Base-by-base conservation (phyloP, 2,329 filamentous ascomycete genomes). In the Ascomycota sp. region DNA sequence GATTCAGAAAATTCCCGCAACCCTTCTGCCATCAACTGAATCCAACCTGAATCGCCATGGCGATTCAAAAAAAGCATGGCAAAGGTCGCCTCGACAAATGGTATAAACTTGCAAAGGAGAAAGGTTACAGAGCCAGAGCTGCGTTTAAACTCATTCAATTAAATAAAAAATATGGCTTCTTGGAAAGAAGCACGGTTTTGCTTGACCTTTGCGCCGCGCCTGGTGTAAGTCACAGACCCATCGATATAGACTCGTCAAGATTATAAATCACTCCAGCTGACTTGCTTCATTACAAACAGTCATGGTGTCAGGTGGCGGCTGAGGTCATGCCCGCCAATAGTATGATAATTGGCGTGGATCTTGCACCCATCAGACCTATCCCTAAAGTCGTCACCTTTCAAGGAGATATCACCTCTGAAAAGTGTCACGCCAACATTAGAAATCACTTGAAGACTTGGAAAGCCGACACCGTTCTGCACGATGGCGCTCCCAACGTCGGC, bases 31-130 rank as follows among this genome's bases (percentile, higher is more conserved):
- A 21, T 21, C 5, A 21, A 21, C 16, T 21, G 16, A 21, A 21
- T 21, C 29, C n/a, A 30, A 21, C 13, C 12, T 30, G 9, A 12
- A 38, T 35, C 39, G 43, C 36, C 37, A 95, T 95, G 89, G 84
- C 81, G 49, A 86, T 95, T 49, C 82, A 95, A 52, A 93, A 95
- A 68, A 95, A 95, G 68, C 79, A 92, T 61, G 86, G 83, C 60
- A 95, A 95, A 63, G 86, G 86, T 57, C 84, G 86, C 70, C 67
- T 93, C 49, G 89, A 98, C 59, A 93, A 95, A 59, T 95, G 84
- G 81, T 98, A 95, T 60, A 86, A 84, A 53, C 74, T 95, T 48
- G 89, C 89, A 40, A 98, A 98, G 58, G 89, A 98, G 55, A 95
- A 93, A 57, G 89, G 89, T 40, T 98, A 93, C 53, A 69, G 89